These are phyloP conservation scores for Colletotrichum navitas DNA, from an alignment of 2,329 filamentous ascomycete genomes.

Conservation along the genomic window DNA sequence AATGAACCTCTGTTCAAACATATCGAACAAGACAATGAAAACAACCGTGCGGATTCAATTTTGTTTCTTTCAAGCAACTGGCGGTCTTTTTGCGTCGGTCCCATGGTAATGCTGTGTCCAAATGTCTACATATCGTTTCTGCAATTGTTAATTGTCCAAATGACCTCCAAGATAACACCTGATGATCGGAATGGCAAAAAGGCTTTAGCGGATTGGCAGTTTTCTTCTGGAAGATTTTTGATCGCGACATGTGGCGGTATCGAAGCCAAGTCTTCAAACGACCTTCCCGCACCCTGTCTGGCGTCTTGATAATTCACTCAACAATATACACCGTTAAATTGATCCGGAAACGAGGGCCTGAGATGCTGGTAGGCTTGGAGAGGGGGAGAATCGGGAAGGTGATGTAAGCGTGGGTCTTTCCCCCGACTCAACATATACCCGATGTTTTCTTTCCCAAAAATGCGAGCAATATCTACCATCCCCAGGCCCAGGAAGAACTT, in stretches of 20 bases:
- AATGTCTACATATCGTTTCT: not conserved
- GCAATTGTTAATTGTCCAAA: not conserved
- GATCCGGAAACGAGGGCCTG: no score
- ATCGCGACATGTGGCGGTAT: no score
- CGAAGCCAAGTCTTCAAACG: not conserved
- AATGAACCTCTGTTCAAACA: no score
- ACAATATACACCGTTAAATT: not conserved
- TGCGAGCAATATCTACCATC: no score
- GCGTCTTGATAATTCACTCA: not conserved
- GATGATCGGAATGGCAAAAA: not conserved
- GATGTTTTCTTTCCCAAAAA: not conserved
- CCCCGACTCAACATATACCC: not conserved
- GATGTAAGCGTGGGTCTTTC: not conserved
- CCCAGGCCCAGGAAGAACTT: not conserved
- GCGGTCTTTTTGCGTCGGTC: no score
- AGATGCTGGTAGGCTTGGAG: no score
- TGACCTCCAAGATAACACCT: not conserved
- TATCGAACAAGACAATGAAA: not conserved
- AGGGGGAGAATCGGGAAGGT: not conserved
- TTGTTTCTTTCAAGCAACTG: not conserved
- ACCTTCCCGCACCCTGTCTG: not conserved
- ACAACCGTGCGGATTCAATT: not conserved
- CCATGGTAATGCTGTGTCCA: not conserved
- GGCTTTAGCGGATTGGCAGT: not conserved
- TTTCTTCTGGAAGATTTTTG: not conserved